phyloP scores from a whole-genome alignment of 805 yeast genomes.

The Nakazawaea sp. region DNA sequence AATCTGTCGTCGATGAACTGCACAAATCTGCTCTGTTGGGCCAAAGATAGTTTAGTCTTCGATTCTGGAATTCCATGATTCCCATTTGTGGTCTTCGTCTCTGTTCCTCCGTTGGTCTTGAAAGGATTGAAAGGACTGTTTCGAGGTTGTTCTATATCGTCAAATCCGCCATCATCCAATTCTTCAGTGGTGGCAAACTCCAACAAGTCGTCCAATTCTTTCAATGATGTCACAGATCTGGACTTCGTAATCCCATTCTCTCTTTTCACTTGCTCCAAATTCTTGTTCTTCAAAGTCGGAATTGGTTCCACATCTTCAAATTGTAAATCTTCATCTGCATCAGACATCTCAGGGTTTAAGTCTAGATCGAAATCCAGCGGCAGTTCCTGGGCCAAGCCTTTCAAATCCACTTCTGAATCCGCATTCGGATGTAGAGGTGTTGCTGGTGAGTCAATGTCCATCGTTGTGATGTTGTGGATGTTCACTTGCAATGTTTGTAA shows the following conservation, averaged over 20 bases:
- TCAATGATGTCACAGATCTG: slow-evolving; percentile 2
- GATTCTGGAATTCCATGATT: not conserved
- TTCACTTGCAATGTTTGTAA: no score
- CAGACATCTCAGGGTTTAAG: slow-evolving; percentile 13
- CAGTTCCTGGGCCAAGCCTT: slow-evolving; percentile 14
- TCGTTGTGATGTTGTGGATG: slow-evolving; percentile 35
- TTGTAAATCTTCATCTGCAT: slow-evolving; percentile 10
- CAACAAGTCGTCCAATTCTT: not conserved
- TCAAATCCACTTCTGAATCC: slow-evolving; percentile 15
- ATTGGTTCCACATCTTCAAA: slow-evolving; percentile 4
- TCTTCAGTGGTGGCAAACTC: slow-evolving; percentile 6
- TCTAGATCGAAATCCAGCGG: slow-evolving; percentile 21
- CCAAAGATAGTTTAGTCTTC: slow-evolving; percentile 24
- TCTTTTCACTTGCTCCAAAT: not conserved
- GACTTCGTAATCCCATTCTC: not conserved
- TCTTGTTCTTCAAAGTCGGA: not conserved
- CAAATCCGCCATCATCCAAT: slow-evolving; percentile 9
- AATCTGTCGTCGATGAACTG: slow-evolving; percentile 48
- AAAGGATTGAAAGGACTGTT: slow-evolving; percentile 13
- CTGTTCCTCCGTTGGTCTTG: slow-evolving; percentile 13
- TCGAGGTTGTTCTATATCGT: slow-evolving; percentile 5
- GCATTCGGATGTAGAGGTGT: slow-evolving; percentile 24
- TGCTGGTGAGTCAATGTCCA: slow-evolving; percentile 17
- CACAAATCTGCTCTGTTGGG: slow-evolving; percentile 52
- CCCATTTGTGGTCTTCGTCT: not conserved